Conservation (phyloP, 2,329 filamentous ascomycete genomes). For the Lasiodiplodia citricola region DNA sequence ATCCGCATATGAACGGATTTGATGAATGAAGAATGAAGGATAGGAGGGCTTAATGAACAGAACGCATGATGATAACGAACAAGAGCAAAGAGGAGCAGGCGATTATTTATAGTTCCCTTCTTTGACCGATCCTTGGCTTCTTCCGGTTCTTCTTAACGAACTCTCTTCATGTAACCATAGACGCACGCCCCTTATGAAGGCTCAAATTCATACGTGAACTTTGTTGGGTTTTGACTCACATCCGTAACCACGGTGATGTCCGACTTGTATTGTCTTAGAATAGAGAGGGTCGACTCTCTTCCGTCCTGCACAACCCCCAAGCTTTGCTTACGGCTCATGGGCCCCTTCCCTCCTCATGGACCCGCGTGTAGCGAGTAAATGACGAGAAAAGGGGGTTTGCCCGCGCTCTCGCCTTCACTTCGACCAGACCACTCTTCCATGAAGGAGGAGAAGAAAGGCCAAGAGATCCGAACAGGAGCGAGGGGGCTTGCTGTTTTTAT, state of each 20-base stretch:
- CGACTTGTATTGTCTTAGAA: no score
- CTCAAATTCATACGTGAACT: background rate
- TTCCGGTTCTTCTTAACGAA: background rate
- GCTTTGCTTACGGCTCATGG: background rate
- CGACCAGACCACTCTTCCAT: background rate
- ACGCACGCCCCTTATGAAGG: background rate
- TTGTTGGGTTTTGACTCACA: background rate
- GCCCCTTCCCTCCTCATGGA: slow-evolving; percentile 38
- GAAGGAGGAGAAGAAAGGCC: background rate
- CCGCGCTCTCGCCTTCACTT: slow-evolving; percentile 19
- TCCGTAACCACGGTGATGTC: no score
- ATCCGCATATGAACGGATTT: background rate
- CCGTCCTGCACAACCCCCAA: background rate
- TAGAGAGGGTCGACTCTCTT: no score
- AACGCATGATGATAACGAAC: background rate
- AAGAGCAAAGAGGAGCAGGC: background rate
- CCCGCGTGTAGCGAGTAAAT: slow-evolving; percentile 36
- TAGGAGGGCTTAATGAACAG: background rate
- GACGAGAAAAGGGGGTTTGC: slow-evolving; percentile 44
- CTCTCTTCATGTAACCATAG: background rate
- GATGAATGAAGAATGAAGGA: background rate
- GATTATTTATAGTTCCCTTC: background rate
- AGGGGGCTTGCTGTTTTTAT: background rate
- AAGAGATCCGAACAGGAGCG: background rate
- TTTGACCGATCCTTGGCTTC: background rate